Base-by-base conservation (phyloP, 805 yeast species). In the Zygosaccharomyces bailii region DNA sequence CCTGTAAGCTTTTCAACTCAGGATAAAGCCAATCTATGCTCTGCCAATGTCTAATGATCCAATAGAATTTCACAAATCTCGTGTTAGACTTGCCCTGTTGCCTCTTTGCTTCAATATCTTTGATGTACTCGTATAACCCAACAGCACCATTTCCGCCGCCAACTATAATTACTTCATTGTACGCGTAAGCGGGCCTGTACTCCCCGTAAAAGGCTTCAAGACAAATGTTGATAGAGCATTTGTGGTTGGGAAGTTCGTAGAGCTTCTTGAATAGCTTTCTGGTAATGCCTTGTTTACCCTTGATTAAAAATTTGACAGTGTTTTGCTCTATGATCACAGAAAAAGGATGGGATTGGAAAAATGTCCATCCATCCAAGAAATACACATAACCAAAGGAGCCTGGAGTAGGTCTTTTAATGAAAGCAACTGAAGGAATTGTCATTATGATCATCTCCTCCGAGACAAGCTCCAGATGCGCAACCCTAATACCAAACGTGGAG, bases 301-400 rank as follows among this genome's bases (percentile, higher is more conserved):
- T 65, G 66, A 31, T 66, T 60, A 1, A 65, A 59, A 16, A 49
- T 46, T 17, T 52, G 35, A 14, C 46, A 32, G 44, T 44, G 27
- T 42, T 45, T 39, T 42, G 51, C 4, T 59, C 59, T 2, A 74
- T 65, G 42, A 76, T 66, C 5, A 76, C 59, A 1, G 90, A 81
- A 63, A 85, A 83, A 4, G 91, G 90, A 59, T 84, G 88, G 3
- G 83, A 76, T 59, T 84, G 86, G 40, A 56, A 55, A 45, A 31
- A 54, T 43, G 40, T 46, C 21, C 32, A 30, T 10, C 52, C 45
- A 25, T 53, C 54, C 39, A 54, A 55, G 58, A 83, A 79, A 61
- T 80, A 74, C 29, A 85, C 63, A 54, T 69, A 84, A 1, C 73
- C 78, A 57, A 65, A 78, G n/a, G 74, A 67, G 27, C 86, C 84